Conservation (phyloP, 164 flowering plant species). For the Magnolia kwangsiensis region DNA sequence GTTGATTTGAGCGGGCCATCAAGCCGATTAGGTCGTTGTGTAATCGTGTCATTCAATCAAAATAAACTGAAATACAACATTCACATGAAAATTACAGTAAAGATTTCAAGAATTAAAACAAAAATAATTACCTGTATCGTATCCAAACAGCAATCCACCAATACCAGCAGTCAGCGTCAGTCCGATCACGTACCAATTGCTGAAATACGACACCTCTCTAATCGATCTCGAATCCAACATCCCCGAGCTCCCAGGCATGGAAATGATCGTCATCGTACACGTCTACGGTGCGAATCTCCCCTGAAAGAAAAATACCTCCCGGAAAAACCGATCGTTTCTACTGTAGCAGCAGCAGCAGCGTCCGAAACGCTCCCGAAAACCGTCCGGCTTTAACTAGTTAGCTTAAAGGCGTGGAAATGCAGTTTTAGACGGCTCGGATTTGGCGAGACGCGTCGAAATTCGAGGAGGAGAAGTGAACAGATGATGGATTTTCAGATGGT, state of each 20-base stretch:
- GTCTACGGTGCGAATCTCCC: not conserved
- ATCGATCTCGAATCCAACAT: conserved; percentile 42
- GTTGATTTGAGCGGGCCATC: too few species aligned
- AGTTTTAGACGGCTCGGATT: not conserved
- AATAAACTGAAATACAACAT: not conserved
- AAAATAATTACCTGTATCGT: conserved; percentile 74
- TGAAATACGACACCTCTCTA: conserved; percentile 61
- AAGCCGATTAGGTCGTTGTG: not conserved
- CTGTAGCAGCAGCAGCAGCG: too few species aligned
- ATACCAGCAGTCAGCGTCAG: conserved; percentile 84
- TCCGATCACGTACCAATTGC: conserved; percentile 62
- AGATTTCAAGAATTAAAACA: not conserved
- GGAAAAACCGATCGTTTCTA: not conserved
- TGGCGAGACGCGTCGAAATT: not conserved
- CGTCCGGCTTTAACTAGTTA: not conserved
- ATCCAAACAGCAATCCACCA: conserved; percentile 90
- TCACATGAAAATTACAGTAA: not conserved
- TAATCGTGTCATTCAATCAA: not conserved
- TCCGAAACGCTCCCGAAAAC: not conserved
- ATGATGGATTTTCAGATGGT: not conserved
- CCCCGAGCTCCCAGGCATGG: conserved; percentile 72
- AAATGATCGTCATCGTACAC: conserved; percentile 51
- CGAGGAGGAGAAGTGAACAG: not conserved
- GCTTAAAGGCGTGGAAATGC: not conserved
- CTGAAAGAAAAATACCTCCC: not conserved